Base-by-base conservation (phyloP, 345 rosid species). In the Aethionema arabicum region DNA sequence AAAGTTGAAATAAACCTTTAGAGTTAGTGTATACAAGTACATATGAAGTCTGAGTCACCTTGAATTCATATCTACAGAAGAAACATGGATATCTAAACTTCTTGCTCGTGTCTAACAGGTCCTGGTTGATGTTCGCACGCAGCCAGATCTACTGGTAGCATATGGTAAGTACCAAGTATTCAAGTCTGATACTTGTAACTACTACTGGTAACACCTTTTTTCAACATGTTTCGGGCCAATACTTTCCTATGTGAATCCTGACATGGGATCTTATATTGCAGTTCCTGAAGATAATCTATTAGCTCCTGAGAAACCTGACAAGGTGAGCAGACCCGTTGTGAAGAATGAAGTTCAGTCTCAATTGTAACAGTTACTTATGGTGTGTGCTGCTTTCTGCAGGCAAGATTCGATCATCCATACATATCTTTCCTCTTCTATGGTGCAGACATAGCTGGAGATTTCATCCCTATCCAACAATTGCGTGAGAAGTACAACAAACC, bases 321-420 rank as follows among this genome's bases (percentile, higher is more conserved):
- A 44, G 78, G 98, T 88, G 66, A 76, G 87, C 65, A 42, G 59
- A 41, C 59, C 47, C 31, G 15, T 32, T 27, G 9, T 21, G 46
- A 5, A 44, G 36, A 68, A 27, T 27, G 27, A 21, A 49, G 8
- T 6, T 13, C 0, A 2, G 31, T 72, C 63, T 6, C n/a, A 35
- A 16, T 38, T 29, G 58, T 6, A 60, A 37, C 6, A 36, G 36
- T 41, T 39, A 40, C 64, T 54, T 36, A 52, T 55, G 72, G 3
- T 32, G 38, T 48, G 35, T 30, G 39, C 35, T 33, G 61, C 33
- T 44, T 61, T 70, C 30, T 75, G 73, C 95, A 88, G 98, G 91
- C 71, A 68, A 77, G 89, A 78, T 86, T 84, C 33, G 98, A 92
- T 63, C 98, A 92, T 82, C 97, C 97, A 9, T 87, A 85, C 68